phyloP scores from a whole-genome alignment of 2,329 filamentous ascomycete genomes.

The Fusarium brachygibbosum region DNA sequence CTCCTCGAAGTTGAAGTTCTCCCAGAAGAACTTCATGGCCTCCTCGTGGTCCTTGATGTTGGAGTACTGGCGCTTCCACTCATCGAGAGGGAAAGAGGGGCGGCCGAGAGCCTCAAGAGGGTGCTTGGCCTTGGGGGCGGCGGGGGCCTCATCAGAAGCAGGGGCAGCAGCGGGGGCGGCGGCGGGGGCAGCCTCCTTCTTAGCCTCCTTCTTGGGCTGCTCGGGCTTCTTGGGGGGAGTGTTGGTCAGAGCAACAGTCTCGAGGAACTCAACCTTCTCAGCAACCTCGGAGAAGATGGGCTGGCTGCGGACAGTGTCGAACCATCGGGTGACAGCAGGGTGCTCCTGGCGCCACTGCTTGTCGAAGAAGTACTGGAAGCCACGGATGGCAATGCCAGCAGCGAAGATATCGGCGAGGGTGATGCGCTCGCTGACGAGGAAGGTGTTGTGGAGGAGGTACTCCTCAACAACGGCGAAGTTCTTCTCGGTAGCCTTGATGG shows the following conservation, averaged over 20 bases:
- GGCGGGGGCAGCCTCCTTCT: slow-evolving; percentile 61
- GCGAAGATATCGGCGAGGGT: slow-evolving; percentile 95
- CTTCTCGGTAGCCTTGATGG: slow-evolving; percentile 76
- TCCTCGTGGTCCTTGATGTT: slow-evolving; percentile 85
- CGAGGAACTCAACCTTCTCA: slow-evolving; percentile 81
- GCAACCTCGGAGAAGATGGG: slow-evolving; percentile 87
- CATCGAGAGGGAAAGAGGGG: slow-evolving; percentile 86
- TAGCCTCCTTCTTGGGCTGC: slow-evolving; percentile 75
- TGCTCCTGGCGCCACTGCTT: slow-evolving; percentile 86
- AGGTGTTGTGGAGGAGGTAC: slow-evolving; percentile 93
- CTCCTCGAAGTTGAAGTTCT: slow-evolving; percentile 92
- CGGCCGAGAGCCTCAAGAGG: slow-evolving; percentile 86
- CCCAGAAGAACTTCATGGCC: slow-evolving; percentile 98
- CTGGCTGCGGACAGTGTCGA: slow-evolving; percentile 92
- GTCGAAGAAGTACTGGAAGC: slow-evolving; percentile 95
- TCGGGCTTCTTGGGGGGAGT: slow-evolving; percentile 82
- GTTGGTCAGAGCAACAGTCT: slow-evolving; percentile 81
- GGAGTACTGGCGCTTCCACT: slow-evolving; percentile 99
- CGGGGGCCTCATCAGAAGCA: slow-evolving; percentile 59
- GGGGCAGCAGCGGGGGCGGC: slow-evolving; percentile 49
- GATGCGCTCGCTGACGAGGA: slow-evolving; percentile 96
- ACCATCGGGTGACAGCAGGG: slow-evolving; percentile 94
- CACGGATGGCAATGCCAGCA: slow-evolving; percentile 82
- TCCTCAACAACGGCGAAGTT: slow-evolving; percentile 81
- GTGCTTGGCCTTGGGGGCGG: slow-evolving; percentile 94